Conservation (phyloP, 2,329 filamentous ascomycete species). For the Pseudopyrenochaeta lycopersici region DNA sequence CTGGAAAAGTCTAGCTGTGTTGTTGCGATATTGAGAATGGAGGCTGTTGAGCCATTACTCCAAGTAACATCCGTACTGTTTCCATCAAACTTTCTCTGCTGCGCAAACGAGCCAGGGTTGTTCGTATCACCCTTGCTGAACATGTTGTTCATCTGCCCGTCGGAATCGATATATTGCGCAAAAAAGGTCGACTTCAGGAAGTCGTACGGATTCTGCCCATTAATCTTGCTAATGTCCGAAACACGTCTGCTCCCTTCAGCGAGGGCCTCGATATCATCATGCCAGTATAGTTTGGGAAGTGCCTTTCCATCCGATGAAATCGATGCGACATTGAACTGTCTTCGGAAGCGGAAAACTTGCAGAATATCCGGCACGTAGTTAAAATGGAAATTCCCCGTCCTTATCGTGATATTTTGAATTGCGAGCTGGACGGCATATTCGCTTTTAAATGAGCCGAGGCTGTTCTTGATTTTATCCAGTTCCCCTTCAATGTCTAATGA, state of each 20-base stretch:
- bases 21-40: conserved; percentile 27
- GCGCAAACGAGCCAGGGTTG: conserved; percentile 23
- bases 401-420: conserved; percentile 34
- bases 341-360: conserved; percentile 28
- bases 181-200: conserved; percentile 28
- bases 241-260: conserved; percentile 20
- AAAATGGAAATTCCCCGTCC: conserved; percentile 38
- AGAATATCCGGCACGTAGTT: conserved; percentile 40
- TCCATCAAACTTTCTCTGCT: conserved; percentile 29
- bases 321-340: conserved; percentile 29
- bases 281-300: conserved; percentile 44
- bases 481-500: conserved; percentile 44
- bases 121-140: conserved; percentile 33
- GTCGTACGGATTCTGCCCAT: conserved; percentile 33
- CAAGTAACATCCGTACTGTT: conserved; percentile 38
- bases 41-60: conserved; percentile 35
- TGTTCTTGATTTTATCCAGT: conserved; percentile 43
- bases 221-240: conserved; percentile 39
- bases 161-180: conserved; percentile 31
- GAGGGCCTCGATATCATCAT: conserved; percentile 25
- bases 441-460: conserved; percentile 37
- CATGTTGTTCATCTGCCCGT: conserved; percentile 33
- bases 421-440: conserved; percentile 51
- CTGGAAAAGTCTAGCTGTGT: conserved; percentile 31
- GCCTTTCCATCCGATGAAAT: conserved; percentile 44